A percentile compares a stretch with the other conserved stretches of the same genome.
phyloP scores from a whole-genome alignment of 805 yeast species.

The Candida ponderosae region DNA sequence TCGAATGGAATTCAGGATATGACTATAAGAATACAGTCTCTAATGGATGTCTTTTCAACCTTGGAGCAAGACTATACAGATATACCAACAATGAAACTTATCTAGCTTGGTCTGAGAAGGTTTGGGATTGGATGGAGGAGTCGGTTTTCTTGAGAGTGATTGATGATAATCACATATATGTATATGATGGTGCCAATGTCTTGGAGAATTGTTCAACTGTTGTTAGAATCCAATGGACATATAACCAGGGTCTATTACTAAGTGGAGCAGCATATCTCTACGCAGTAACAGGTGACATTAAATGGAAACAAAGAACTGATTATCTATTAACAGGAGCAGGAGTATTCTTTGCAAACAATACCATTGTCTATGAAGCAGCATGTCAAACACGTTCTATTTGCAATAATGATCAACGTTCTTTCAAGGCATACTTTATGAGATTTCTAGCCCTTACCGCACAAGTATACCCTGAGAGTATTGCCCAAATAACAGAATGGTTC shows the following conservation, averaged over 20 bases:
- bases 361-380: conserved; percentile 72
- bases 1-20: conserved; percentile 89
- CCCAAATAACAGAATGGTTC: conserved; percentile 24
- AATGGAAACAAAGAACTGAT: conserved; percentile 60
- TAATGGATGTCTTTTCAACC: conserved; percentile 83
- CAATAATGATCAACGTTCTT: conserved; percentile 85
- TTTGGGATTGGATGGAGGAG: conserved; percentile 75
- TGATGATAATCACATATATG: conserved; percentile 25
- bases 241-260: conserved; percentile 74
- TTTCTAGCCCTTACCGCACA: conserved; percentile 68
- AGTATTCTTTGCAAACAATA: conserved; percentile 45
- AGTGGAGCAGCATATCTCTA: conserved; percentile 78
- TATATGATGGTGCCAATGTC: conserved; percentile 63
- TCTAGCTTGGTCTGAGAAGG: conserved; percentile 62
- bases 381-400: conserved; percentile 63
- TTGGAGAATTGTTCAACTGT: conserved; percentile 53
- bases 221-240: conserved; percentile 69
- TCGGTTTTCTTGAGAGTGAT: conserved; percentile 37
- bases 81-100: conserved; percentile 72
- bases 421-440: conserved; percentile 77
- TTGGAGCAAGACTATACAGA: conserved; percentile 82
- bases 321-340: conserved; percentile 45
- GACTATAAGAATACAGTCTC: conserved; percentile 87
- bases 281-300: conserved; percentile 56
- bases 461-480: conserved; percentile 49